Evolutionary conservation across 2,329 filamentous ascomycete genomes (phyloP).

Genomic region (Cordyceps cateniannulata): DNA sequence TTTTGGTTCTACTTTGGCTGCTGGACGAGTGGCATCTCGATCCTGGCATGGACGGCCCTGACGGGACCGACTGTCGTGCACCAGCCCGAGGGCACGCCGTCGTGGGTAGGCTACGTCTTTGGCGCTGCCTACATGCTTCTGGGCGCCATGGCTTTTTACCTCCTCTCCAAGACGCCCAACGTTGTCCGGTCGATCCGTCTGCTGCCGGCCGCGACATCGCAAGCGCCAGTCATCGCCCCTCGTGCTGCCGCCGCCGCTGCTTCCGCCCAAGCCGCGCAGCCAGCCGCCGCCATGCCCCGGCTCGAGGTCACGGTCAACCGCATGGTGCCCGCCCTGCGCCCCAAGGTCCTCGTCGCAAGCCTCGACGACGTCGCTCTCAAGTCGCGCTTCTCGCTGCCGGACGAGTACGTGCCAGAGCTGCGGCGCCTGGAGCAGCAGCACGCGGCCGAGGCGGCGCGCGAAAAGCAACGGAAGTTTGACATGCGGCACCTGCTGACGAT

Average conservation of each 20-base stretch:
- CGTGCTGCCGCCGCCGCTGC: slow-evolving; percentile 12
- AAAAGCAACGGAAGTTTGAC: slow-evolving; percentile 42
- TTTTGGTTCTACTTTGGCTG: slow-evolving; percentile 55
- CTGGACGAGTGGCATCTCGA: slow-evolving; percentile 45
- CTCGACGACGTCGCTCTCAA: slow-evolving; percentile 29
- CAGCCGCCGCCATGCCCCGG: slow-evolving; percentile 28
- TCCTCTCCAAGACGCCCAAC: slow-evolving; percentile 50
- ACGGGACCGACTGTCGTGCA: slow-evolving; percentile 27
- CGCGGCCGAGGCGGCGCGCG: slow-evolving; percentile 31
- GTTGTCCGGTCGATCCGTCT: slow-evolving; percentile 54
- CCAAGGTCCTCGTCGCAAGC: slow-evolving; percentile 34
- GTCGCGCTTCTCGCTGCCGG: slow-evolving; percentile 32
- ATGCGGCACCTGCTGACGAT: slow-evolving; percentile 49
- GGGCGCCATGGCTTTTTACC: slow-evolving; percentile 52
- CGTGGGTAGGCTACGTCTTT: slow-evolving; percentile 53
- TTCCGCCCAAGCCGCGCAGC: slow-evolving; percentile 14
- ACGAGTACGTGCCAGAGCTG: slow-evolving; percentile 31
- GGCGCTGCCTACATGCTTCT: slow-evolving; percentile 53
- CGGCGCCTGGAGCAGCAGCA: slow-evolving; percentile 24
- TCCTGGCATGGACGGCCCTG: slow-evolving; percentile 29
- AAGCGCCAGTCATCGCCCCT: background rate
- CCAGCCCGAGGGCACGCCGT: slow-evolving; percentile 42
- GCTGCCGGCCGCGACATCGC: slow-evolving; percentile 31
- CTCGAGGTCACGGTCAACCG: slow-evolving; percentile 48
- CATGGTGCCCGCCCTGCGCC: slow-evolving; percentile 40